A percentile compares a stretch with the other conserved stretches of the same genome.
Conservation (phyloP, 2,329 filamentous ascomycete genomes). For the Xylariomycetidae sp. region DNA sequence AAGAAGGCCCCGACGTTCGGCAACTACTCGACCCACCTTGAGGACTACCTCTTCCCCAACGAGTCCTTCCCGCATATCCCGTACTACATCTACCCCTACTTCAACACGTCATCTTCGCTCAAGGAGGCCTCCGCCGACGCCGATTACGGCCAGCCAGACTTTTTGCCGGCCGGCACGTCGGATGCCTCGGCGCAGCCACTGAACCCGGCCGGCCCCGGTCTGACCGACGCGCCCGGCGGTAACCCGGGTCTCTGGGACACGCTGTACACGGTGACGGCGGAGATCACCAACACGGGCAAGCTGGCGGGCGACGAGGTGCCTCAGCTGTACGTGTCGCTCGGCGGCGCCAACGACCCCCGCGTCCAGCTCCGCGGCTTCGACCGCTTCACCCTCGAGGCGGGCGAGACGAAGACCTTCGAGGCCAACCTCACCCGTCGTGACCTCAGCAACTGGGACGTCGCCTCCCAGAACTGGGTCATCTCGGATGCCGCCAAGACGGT, state of each 20-base stretch:
- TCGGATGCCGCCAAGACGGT: slow-evolving; percentile 45
- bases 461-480: slow-evolving; percentile 78
- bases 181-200: slow-evolving; percentile 52
- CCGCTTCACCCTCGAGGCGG: slow-evolving; percentile 64
- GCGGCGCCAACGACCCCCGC: slow-evolving; percentile 65
- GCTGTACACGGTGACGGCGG: slow-evolving; percentile 60
- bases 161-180: slow-evolving; percentile 53
- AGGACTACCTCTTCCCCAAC: slow-evolving; percentile 63
- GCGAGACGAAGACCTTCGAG: slow-evolving; percentile 59
- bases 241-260: slow-evolving; percentile 62
- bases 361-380: slow-evolving; percentile 75
- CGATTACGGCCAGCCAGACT: slow-evolving; percentile 53
- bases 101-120: slow-evolving; percentile 56
- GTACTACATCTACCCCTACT: slow-evolving; percentile 64
- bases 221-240: slow-evolving; percentile 51
- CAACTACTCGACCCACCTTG: slow-evolving; percentile 54
- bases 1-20: slow-evolving; percentile 58
- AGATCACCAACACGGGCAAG: slow-evolving; percentile 65
- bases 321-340: slow-evolving; percentile 76
- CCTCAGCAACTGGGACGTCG: slow-evolving; percentile 78
- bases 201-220: slow-evolving; percentile 33
- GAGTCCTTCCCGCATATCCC: slow-evolving; percentile 43
- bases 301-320: slow-evolving; percentile 63
- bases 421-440: slow-evolving; percentile 72
- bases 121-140: slow-evolving; percentile 50